These are phyloP conservation scores for Mentha longifolia DNA, from an alignment of 257 asterid genomes.

Conservation along the genomic window DNA sequence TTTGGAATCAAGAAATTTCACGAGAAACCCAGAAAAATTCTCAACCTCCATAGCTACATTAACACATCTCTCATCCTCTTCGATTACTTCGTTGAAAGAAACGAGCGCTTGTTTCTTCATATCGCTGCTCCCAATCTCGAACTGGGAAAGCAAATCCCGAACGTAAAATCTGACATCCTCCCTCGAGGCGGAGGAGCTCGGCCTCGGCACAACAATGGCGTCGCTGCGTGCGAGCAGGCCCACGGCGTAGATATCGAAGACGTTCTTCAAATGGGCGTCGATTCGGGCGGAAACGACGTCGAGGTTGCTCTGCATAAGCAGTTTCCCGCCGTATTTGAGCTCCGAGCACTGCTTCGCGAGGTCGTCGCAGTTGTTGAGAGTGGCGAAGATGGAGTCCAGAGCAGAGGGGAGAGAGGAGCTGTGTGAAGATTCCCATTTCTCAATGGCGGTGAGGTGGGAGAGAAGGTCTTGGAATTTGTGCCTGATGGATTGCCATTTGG, in stretches of 20 bases:
- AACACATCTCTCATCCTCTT: slow-evolving; percentile 62
- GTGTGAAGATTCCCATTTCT: slow-evolving; percentile 53
- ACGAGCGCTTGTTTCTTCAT: slow-evolving; percentile 80
- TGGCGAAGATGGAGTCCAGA: slow-evolving; percentile 50
- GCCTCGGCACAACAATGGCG: slow-evolving; percentile 82
- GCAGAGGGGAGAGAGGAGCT: slow-evolving; percentile 48
- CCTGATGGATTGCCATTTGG: slow-evolving; percentile 67
- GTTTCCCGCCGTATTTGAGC: slow-evolving; percentile 68
- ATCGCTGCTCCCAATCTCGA: slow-evolving; percentile 65
- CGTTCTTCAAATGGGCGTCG: slow-evolving; percentile 48
- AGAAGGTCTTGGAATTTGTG: slow-evolving; percentile 69
- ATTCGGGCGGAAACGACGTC: slow-evolving; percentile 58
- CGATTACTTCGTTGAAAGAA: slow-evolving; percentile 57
- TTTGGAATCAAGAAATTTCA: slow-evolving; percentile 66
- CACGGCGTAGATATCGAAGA: slow-evolving; percentile 60
- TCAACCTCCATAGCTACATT: slow-evolving; percentile 61
- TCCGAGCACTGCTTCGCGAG: slow-evolving; percentile 59
- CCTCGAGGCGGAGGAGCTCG: slow-evolving; percentile 61
- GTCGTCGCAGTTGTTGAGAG: slow-evolving; percentile 51
- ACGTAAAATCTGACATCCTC: slow-evolving; percentile 75
- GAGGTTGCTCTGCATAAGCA: slow-evolving; percentile 88
- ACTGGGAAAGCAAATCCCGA: slow-evolving; percentile 70
- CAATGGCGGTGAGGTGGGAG: slow-evolving; percentile 62
- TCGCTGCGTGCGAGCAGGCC: slow-evolving; percentile 64
- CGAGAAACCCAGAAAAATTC: slow-evolving; percentile 46